Base-by-base conservation (phyloP, 495 filamentous ascomycete genomes). In the Aspergillus egyptiacus region DNA sequence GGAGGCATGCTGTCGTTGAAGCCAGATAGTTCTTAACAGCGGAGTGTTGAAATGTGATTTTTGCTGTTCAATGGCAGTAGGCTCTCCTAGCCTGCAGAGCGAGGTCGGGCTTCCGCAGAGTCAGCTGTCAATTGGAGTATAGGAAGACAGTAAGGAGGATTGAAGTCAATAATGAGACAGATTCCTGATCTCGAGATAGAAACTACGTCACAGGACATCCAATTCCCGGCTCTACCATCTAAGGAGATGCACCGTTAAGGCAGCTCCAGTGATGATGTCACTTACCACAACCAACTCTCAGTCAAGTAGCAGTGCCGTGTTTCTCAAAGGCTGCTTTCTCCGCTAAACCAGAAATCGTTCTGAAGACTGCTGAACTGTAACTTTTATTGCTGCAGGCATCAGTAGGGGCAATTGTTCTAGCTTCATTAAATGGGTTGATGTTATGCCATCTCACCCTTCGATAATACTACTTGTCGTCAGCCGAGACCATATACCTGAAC, bases 1-100 rank as follows among this genome's bases (percentile, higher is more conserved):
- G 61, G 43, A 18, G 55, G 48, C 63, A 65, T 66, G n/a, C 24
- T 61, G 53, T 6, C n/a, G 3, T 17, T 2, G 6, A 1, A 14
- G 7, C 2, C 2, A 8, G n/a, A n/a, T 10, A 10, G 18, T 20
- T 18, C 7, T 30, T 13, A 11, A 23, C n/a, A 44, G 38, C 13
- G 13, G 17, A 15, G 7, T 8, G 22, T 9, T 24, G 15, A 46
- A 18, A 15, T 10, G 24, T 33, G 17, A 20, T 33, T 20, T 39
- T 6, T 37, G 6, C 17, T 39, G 15, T 3, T 24, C 19, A 39
- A 39, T 39, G 19, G 28, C 5, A 1, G n/a, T n/a, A n/a, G 14
- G 28, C n/a, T 11, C 28, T 30, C 15, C 22, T 48, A 48, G 33
- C 15, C 22, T 39, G 22, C 23, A 30, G 34, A 27, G 23, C 38